Percentiles rank a stretch among this genome's conserved stretches.
Conservation (phyloP, 2,329 filamentous ascomycete genomes). For the Claviceps arundinis region DNA sequence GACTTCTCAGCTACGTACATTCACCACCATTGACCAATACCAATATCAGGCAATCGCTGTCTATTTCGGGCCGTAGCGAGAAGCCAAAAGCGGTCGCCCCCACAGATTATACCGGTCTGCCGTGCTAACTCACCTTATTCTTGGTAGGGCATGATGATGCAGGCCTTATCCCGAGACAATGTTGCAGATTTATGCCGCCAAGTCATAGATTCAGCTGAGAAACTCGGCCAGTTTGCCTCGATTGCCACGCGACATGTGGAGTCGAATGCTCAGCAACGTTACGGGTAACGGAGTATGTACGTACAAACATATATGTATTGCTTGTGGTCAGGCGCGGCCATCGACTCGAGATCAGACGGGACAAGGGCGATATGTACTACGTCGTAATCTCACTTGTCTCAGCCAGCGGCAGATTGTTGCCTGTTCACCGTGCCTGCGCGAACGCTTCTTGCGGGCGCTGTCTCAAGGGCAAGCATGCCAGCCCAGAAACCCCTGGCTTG, state of each 20-base stretch:
- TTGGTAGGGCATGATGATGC: not conserved
- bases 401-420: not conserved
- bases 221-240: not conserved
- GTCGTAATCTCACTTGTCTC: constrained; percentile 2
- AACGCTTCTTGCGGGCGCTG: too few species aligned
- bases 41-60: too few species aligned
- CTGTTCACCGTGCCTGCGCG: not conserved
- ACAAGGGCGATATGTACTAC: not conserved
- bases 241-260: not conserved
- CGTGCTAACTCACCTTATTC: too few species aligned
- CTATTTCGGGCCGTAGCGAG: too few species aligned
- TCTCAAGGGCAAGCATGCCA: not conserved
- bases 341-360: too few species aligned
- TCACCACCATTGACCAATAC: too few species aligned
- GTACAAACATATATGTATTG: too few species aligned
- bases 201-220: not conserved
- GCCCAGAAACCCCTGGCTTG: not conserved
- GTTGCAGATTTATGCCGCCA: not conserved
- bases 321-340: too few species aligned
- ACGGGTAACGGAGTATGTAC: too few species aligned
- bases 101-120: too few species aligned
- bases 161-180: not conserved
- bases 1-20: too few species aligned
- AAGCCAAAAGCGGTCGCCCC: too few species aligned
- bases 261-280: not conserved